Conservation (phyloP, 1,284 basidiomycete species). For the Irpex lacteus region DNA sequence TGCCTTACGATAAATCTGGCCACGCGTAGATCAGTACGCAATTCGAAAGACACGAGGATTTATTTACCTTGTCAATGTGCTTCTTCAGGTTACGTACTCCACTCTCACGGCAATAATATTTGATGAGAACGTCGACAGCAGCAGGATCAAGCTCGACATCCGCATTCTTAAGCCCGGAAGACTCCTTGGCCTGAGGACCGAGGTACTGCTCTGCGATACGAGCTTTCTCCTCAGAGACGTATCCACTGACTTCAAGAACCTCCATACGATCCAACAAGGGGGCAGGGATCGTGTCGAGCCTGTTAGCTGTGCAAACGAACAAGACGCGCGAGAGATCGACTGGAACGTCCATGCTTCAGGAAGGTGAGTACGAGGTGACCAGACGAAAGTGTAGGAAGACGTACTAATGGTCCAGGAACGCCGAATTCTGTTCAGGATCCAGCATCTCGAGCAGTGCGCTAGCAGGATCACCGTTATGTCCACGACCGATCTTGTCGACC, state of each 20-base stretch:
- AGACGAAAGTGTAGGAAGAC: conserved; percentile 26
- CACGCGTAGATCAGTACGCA: background rate
- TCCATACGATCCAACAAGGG: conserved; percentile 97
- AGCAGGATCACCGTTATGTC: conserved; percentile 94
- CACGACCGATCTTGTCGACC: conserved; percentile 97
- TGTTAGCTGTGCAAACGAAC: conserved; percentile 96
- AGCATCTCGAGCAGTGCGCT: conserved; percentile 96
- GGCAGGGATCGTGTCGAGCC: conserved; percentile 94
- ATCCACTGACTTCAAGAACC: conserved; percentile 94
- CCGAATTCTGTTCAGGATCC: conserved; percentile 96
- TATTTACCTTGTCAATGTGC: conserved; percentile 86
- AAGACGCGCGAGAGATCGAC: conserved; percentile 95
- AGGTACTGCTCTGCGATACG: conserved; percentile 92
- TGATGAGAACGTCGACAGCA: conserved; percentile 89
- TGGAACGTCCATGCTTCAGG: conserved; percentile 87
- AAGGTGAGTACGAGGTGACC: background rate
- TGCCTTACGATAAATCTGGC: conserved; percentile 94
- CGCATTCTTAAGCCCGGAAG: conserved; percentile 81
- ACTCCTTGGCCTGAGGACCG: conserved; percentile 92
- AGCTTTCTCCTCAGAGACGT: conserved; percentile 95
- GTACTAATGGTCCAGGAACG: conserved; percentile 95
- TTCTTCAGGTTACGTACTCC: conserved; percentile 95
- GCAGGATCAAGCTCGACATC: conserved; percentile 78
- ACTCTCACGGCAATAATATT: conserved; percentile 96
- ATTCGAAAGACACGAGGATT: background rate